Evolutionary conservation across 148 eudicot genomes (phyloP).

Genomic region (Arctostaphylos glauca): DNA sequence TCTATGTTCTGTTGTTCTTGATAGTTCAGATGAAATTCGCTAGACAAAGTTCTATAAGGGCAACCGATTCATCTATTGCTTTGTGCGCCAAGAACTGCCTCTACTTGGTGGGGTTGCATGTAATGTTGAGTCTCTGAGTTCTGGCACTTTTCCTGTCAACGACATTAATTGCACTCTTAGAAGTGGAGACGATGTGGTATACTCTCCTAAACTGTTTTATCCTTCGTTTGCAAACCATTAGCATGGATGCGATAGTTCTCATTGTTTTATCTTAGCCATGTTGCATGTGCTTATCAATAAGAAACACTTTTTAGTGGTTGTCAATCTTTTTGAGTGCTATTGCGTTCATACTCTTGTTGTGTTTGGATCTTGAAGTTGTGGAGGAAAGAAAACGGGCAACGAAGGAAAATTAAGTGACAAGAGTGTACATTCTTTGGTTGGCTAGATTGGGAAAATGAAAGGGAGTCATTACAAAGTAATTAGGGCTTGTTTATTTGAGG

Average conservation of each 20-base stretch:
- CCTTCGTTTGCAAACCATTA: too few species aligned
- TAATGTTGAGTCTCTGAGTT: conserved; percentile 26
- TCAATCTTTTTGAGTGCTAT: background rate
- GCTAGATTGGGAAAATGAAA: background rate
- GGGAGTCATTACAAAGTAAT: background rate
- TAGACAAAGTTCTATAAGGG: too few species aligned
- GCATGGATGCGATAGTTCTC: too few species aligned
- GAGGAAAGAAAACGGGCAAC: background rate
- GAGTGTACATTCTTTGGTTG: background rate
- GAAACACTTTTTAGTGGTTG: too few species aligned
- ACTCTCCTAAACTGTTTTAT: conserved; percentile 1
- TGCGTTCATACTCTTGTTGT: background rate
- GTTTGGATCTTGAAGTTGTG: background rate
- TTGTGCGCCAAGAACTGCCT: conserved; percentile 50
- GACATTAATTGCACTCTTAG: conserved; percentile 54
- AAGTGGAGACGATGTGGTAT: conserved; percentile 94
- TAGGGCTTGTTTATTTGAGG: too few species aligned
- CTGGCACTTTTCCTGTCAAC: conserved; percentile 33
- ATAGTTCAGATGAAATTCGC: too few species aligned
- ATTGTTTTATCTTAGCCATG: too few species aligned
- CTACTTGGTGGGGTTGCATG: conserved; percentile 18
- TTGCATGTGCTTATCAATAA: too few species aligned
- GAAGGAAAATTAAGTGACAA: background rate
- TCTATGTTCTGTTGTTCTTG: too few species aligned
- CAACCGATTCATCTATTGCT: too few species aligned